A percentile compares a stretch with the other conserved stretches of the same genome.
Conservation (phyloP, 352 stramenopile species). For the Hyaloperonospora arabidopsidis region DNA sequence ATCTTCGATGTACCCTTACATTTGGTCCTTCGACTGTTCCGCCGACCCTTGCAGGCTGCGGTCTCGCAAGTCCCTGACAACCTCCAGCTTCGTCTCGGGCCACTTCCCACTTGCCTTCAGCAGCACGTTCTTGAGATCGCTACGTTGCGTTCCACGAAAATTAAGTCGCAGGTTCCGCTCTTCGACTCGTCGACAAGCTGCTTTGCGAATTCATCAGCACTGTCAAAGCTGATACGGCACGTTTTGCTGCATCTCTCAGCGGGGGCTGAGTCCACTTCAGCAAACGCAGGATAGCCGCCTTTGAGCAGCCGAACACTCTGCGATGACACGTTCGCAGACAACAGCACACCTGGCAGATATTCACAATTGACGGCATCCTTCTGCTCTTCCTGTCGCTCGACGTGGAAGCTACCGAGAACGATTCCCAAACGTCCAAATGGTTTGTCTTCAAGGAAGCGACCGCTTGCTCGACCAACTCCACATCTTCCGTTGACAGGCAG, state of each 20-base stretch:
- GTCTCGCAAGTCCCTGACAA: conserved; percentile 17
- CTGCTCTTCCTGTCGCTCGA: conserved; percentile 42
- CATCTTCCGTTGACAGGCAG: conserved; percentile 38
- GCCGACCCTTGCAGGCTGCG: conserved; percentile 16
- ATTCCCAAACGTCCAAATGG: conserved; percentile 33
- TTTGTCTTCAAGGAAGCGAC: conserved; percentile 17
- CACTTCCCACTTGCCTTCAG: conserved; percentile 16
- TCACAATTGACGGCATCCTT: conserved; percentile 32
- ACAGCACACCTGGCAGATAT: conserved; percentile 3
- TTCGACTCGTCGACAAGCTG: conserved; percentile 22
- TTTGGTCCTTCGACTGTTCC: conserved; percentile 18
- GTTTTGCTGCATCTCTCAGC: conserved; percentile 15
- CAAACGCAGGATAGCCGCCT: conserved; percentile 31
- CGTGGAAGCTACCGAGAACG: conserved; percentile 38
- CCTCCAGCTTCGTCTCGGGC: conserved; percentile 22
- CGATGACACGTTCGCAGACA: not conserved
- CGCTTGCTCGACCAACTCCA: conserved; percentile 19
- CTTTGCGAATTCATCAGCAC: conserved; percentile 12
- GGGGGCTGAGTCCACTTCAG: conserved; percentile 22
- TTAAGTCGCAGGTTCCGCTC: conserved; percentile 16
- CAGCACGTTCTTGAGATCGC: conserved; percentile 4
- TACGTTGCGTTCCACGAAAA: not conserved
- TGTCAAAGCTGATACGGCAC: conserved; percentile 10
- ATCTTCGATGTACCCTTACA: conserved; percentile 22
- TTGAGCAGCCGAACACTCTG: conserved; percentile 24